Conservation (phyloP, 2,329 filamentous ascomycete species). For the Ceratocystis smalleyi region DNA sequence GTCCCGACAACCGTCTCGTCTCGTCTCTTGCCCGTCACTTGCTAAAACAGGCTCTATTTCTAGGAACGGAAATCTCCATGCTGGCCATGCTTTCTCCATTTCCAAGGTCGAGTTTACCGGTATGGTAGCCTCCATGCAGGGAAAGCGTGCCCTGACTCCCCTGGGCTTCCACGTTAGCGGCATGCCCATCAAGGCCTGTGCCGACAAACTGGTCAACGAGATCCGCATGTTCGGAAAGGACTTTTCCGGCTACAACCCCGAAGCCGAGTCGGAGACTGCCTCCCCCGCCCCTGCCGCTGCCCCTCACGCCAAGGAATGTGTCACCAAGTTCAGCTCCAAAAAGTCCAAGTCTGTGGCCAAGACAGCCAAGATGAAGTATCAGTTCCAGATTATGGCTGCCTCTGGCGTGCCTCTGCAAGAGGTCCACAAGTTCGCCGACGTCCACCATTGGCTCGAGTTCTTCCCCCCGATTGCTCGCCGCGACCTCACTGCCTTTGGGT, state of each 20-base stretch:
- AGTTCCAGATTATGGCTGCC: constrained; percentile 88
- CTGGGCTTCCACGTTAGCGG: constrained; percentile 87
- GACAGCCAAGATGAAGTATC: constrained; percentile 84
- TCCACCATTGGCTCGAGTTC: constrained; percentile 80
- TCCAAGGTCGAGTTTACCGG: constrained; percentile 87
- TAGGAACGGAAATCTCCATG: constrained; percentile 69
- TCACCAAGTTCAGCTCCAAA: constrained; percentile 81
- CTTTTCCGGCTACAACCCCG: constrained; percentile 62
- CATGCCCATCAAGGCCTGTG: constrained; percentile 95
- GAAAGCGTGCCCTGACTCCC: constrained; percentile 74
- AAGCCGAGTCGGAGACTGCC: constrained; percentile 34
- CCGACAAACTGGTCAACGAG: constrained; percentile 85
- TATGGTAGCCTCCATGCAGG: constrained; percentile 78
- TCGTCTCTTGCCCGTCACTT: too few relatives aligned
- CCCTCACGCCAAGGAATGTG: constrained; percentile 59
- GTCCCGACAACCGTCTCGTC: background rate
- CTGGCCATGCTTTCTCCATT: constrained; percentile 81
- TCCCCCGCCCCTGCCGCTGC: constrained; percentile 33
- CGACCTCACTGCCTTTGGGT: constrained; percentile 71
- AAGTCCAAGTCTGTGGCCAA: constrained; percentile 88
- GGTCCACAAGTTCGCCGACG: constrained; percentile 83
- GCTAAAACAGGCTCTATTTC: background rate
- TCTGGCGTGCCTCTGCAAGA: constrained; percentile 76
- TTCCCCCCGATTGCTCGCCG: constrained; percentile 43
- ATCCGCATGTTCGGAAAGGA: constrained; percentile 75